Conservation (phyloP, 345 rosid species). For the Murraya koenigii region DNA sequence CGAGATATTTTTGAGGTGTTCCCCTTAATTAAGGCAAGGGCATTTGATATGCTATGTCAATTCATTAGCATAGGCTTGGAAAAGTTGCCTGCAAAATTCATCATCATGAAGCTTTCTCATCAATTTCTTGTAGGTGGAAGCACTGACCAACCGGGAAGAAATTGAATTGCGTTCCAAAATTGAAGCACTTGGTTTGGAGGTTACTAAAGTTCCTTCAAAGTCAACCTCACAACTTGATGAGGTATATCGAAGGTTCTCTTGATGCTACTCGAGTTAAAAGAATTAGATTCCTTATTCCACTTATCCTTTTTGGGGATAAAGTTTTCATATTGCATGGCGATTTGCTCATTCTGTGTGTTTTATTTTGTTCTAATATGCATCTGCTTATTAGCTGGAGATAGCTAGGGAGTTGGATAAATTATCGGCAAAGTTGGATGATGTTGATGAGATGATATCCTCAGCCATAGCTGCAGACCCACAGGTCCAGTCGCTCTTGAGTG, state of each 20-base stretch:
- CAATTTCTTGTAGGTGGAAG: conserved; percentile 50
- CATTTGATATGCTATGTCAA: neutral
- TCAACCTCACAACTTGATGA: conserved; percentile 52
- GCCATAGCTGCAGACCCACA: conserved; percentile 70
- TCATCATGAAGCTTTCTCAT: neutral
- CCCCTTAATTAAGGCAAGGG: neutral
- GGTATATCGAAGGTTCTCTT: conserved; percentile 28
- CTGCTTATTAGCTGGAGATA: conserved; percentile 51
- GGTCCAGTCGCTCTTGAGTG: conserved; percentile 67
- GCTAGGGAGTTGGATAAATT: conserved; percentile 80
- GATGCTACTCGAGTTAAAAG: neutral
- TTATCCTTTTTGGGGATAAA: neutral
- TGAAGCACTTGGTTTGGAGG: conserved; percentile 79
- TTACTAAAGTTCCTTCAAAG: conserved; percentile 68
- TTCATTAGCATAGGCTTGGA: neutral
- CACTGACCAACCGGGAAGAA: conserved; percentile 73
- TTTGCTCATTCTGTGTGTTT: neutral
- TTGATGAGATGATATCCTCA: conserved; percentile 80
- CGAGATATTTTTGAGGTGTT: neutral
- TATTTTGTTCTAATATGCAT: neutral
- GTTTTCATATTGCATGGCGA: neutral
- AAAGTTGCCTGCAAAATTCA: neutral
- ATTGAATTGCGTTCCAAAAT: conserved; percentile 84
- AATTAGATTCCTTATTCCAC: neutral
- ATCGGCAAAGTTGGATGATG: conserved; percentile 73